These are phyloP conservation scores for Kockiozyma suomiensis DNA, from an alignment of 805 yeast genomes.

Conservation along the genomic window DNA sequence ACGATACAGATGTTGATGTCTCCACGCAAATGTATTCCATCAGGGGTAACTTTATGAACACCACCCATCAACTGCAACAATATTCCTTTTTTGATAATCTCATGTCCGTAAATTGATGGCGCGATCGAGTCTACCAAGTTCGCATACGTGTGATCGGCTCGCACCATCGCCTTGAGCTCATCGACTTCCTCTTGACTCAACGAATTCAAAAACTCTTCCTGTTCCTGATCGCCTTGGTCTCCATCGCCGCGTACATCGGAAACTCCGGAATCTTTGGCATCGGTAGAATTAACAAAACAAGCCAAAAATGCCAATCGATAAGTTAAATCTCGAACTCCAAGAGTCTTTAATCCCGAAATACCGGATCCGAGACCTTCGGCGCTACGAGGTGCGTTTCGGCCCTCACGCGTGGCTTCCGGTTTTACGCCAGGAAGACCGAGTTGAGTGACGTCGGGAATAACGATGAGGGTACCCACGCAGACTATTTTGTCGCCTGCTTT, in stretches of 20 bases:
- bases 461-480: conserved; percentile 93
- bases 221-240: conserved; percentile 61
- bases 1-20: conserved; percentile 95
- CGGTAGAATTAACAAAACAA: conserved; percentile 77
- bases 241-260: conserved; percentile 47
- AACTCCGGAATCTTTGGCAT: conserved; percentile 43
- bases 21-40: conserved; percentile 93
- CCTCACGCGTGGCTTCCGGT: conserved; percentile 76
- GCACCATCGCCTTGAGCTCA: conserved; percentile 87
- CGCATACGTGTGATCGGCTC: conserved; percentile 79
- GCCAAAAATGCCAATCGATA: conserved; percentile 90
- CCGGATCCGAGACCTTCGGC: conserved; percentile 78
- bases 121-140: conserved; percentile 87
- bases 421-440: conserved; percentile 93
- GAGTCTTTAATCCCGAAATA: conserved; percentile 80
- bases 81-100: conserved; percentile 88
- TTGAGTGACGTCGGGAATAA: conserved; percentile 91
- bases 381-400: conserved; percentile 55
- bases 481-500: conserved; percentile 96
- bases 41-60: conserved; percentile 89
- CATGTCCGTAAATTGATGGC: conserved; percentile 97
- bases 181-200: conserved; percentile 79
- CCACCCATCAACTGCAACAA: conserved; percentile 89
- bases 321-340: conserved; percentile 94
- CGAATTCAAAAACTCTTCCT: conserved; percentile 75